Conservation (phyloP, 306 rosid species). For the Ochetophila trinervis region DNA sequence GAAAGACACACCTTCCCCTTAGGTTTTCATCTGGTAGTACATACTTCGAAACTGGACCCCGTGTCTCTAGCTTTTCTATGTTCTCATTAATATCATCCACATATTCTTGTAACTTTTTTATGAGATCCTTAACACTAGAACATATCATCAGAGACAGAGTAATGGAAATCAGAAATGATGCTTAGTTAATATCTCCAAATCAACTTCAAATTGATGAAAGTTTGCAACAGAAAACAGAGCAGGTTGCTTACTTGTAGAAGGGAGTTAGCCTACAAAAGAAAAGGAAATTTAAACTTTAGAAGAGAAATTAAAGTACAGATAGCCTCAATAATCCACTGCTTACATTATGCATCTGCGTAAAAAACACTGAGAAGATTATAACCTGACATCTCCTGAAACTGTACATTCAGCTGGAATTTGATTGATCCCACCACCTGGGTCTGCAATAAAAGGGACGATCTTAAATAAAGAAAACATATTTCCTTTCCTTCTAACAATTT, state of each 20-base stretch:
- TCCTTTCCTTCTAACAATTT: neutral
- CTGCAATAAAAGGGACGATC: slow-evolving; percentile 36
- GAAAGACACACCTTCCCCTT: slow-evolving; percentile 67
- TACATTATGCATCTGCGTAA: slow-evolving; percentile 4
- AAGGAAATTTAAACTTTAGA: slow-evolving; percentile 12
- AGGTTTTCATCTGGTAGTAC: slow-evolving; percentile 65
- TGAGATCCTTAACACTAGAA: slow-evolving; percentile 70
- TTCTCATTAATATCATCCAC: slow-evolving; percentile 71
- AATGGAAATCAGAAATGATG: slow-evolving; percentile 17
- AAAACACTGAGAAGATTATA: slow-evolving; percentile 23
- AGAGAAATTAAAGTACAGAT: slow-evolving; percentile 1
- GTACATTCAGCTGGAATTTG: slow-evolving; percentile 94
- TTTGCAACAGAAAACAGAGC: slow-evolving; percentile 19
- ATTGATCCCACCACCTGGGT: slow-evolving; percentile 95
- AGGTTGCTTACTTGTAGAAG: slow-evolving; percentile 75
- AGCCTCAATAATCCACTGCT: slow-evolving; percentile 18
- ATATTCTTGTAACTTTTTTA: slow-evolving; percentile 62
- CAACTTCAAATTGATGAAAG: slow-evolving; percentile 19
- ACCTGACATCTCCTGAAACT: slow-evolving; percentile 96
- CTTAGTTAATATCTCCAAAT: slow-evolving; percentile 3
- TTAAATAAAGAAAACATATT: slow-evolving; percentile 10
- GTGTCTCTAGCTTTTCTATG: slow-evolving; percentile 54
- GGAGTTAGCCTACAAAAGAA: slow-evolving; percentile 78
- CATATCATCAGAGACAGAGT: slow-evolving; percentile 20
- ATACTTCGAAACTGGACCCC: slow-evolving; percentile 94